These are phyloP conservation scores for Talaromyces borbonicus DNA, from an alignment of 495 filamentous ascomycete species.

Conservation along the genomic window DNA sequence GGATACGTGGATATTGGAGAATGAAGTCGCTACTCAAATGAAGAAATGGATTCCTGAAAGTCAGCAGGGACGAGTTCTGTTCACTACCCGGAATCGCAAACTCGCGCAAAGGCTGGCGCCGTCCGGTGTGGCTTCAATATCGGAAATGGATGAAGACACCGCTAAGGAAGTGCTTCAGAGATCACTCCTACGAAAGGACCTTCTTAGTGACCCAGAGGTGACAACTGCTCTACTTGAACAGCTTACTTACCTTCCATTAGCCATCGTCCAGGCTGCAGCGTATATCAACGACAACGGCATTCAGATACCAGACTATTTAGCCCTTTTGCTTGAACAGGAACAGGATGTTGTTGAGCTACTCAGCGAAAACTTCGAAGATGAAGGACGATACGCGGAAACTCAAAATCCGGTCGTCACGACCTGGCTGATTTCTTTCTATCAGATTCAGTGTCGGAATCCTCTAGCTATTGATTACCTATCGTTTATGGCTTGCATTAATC, in stretches of 20 bases:
- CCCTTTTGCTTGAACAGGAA: slow-evolving; percentile 24
- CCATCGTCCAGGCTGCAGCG: slow-evolving; percentile 32
- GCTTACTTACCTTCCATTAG: slow-evolving; percentile 29
- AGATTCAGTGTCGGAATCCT: slow-evolving; percentile 21
- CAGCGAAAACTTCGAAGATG: slow-evolving; percentile 35
- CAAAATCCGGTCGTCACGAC: slow-evolving; percentile 38
- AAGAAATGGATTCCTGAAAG: slow-evolving; percentile 19
- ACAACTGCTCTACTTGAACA: slow-evolving; percentile 18
- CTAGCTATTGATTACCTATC: slow-evolving; percentile 23
- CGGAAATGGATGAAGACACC: slow-evolving; percentile 18
- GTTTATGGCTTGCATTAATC: slow-evolving; percentile 28
- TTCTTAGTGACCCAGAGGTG: slow-evolving; percentile 10
- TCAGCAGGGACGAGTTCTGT: slow-evolving; percentile 23
- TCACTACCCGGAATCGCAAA: slow-evolving; percentile 25
- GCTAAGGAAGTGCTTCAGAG: slow-evolving; percentile 16
- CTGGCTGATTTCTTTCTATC: slow-evolving; percentile 37
- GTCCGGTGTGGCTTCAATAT: slow-evolving; percentile 14
- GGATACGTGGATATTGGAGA: slow-evolving; percentile 17
- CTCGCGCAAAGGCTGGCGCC: slow-evolving; percentile 14
- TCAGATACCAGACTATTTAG: slow-evolving; percentile 27
- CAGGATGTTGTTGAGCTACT: slow-evolving; percentile 24
- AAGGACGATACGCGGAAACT: slow-evolving; percentile 20
- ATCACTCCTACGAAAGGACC: slow-evolving; percentile 15
- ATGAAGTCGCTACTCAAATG: background rate
- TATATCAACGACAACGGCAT: slow-evolving; percentile 35